phyloP scores from a whole-genome alignment of 331 rosid species.

The Acacia concinna region DNA sequence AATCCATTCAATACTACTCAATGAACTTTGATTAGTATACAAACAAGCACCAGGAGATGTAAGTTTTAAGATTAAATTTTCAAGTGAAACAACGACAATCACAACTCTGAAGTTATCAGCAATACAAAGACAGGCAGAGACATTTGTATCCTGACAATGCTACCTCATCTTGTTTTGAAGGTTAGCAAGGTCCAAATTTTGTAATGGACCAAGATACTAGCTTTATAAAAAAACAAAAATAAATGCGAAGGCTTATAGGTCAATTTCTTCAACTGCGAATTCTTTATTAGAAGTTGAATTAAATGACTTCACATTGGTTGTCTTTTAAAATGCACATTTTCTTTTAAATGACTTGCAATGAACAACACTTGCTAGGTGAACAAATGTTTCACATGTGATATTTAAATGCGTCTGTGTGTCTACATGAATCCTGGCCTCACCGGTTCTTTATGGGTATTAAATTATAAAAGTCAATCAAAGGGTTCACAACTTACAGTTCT shows the following conservation, averaged over 20 bases:
- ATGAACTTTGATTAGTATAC: slow-evolving; percentile 25
- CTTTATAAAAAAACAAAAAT: background rate
- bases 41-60: slow-evolving; percentile 21
- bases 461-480: slow-evolving; percentile 8
- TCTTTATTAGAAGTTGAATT: background rate
- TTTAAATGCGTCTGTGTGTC: background rate
- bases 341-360: background rate
- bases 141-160: background rate
- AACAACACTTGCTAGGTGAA: background rate
- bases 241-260: background rate
- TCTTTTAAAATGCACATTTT: background rate
- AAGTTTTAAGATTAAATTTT: slow-evolving; percentile 16
- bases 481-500: slow-evolving; percentile 70
- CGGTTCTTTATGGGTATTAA: background rate
- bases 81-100: slow-evolving; percentile 16
- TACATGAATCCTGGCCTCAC: background rate
- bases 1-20: slow-evolving; percentile 26
- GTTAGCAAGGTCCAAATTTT: background rate
- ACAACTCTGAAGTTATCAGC: slow-evolving; percentile 2
- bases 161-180: background rate
- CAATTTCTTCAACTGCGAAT: background rate
- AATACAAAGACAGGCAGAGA: background rate
- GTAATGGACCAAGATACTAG: background rate
- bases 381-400: background rate
- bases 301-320: background rate